A percentile compares a stretch with the other conserved stretches of the same genome.
Conservation (phyloP, 148 eudicot genomes). For the Chenopodium suecicum region DNA sequence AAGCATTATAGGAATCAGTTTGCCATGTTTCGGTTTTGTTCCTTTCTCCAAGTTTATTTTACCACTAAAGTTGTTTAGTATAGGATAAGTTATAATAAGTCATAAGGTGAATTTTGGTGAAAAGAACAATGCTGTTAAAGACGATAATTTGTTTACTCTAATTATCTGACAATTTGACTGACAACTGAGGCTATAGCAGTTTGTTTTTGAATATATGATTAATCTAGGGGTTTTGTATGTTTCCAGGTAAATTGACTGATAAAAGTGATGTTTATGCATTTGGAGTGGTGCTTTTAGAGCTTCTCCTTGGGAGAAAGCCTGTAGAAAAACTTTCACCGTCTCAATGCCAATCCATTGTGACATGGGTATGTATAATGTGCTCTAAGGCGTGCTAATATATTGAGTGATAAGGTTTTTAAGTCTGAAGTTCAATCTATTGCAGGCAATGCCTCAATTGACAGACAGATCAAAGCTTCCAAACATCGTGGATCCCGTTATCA, state of each 20-base stretch:
- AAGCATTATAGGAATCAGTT: background rate
- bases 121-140: background rate
- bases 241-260: conserved; percentile 81
- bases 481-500: conserved; percentile 77
- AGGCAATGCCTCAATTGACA: conserved; percentile 93
- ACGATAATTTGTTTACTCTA: background rate
- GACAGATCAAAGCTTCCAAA: conserved; percentile 79
- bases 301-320: conserved; percentile 77
- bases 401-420: background rate
- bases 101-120: background rate
- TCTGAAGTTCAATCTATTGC: conserved; percentile 11
- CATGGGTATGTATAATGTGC: conserved; percentile 61
- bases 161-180: background rate
- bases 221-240: background rate
- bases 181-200: background rate
- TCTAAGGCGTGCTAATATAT: background rate
- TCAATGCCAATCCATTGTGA: conserved; percentile 83
- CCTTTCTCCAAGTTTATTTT: background rate
- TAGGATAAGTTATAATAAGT: too few species aligned
- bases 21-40: background rate
- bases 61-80: background rate
- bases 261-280: conserved; percentile 95
- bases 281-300: conserved; percentile 92
- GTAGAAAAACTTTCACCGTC: conserved; percentile 75
- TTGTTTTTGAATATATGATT: background rate